Evolutionary conservation across 257 asterid genomes (phyloP).

Genomic region (Nicotiana noctiflora): DNA sequence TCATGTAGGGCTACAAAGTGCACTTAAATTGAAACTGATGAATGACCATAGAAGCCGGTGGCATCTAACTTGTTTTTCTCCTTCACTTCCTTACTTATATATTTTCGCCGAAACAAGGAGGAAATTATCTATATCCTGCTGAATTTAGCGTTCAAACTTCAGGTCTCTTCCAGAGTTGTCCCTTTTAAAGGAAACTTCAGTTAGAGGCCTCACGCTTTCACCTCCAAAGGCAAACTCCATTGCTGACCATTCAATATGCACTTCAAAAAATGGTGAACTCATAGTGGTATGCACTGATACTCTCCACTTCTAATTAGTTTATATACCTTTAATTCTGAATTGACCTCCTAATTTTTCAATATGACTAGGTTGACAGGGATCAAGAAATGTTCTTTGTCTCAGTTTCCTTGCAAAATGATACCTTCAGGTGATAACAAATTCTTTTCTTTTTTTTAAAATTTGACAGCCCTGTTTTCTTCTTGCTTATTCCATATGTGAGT

Average conservation of each 20-base stretch:
- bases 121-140: neutral
- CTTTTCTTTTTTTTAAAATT: neutral
- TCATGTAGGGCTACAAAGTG: neutral
- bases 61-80: neutral
- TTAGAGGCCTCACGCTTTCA: slow-evolving; percentile 55
- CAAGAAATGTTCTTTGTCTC: slow-evolving; percentile 73
- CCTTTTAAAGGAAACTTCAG: slow-evolving; percentile 66
- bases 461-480: neutral
- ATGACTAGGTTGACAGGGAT: slow-evolving; percentile 61
- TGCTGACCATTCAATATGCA: slow-evolving; percentile 44
- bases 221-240: slow-evolving; percentile 39
- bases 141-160: slow-evolving; percentile 19
- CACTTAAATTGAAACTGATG: neutral
- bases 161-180: slow-evolving; percentile 89
- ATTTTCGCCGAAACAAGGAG: neutral
- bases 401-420: slow-evolving; percentile 46
- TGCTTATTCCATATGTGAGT: neutral
- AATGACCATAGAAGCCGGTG: neutral
- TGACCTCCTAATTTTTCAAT: slow-evolving; percentile 5
- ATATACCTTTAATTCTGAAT: slow-evolving; percentile 7
- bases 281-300: slow-evolving; percentile 42
- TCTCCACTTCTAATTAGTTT: neutral
- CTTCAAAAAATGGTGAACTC: slow-evolving; percentile 66
- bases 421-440: slow-evolving; percentile 48
- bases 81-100: neutral